phyloP scores from a whole-genome alignment of 2,329 filamentous ascomycete species.

The Epichloe uncinata region DNA sequence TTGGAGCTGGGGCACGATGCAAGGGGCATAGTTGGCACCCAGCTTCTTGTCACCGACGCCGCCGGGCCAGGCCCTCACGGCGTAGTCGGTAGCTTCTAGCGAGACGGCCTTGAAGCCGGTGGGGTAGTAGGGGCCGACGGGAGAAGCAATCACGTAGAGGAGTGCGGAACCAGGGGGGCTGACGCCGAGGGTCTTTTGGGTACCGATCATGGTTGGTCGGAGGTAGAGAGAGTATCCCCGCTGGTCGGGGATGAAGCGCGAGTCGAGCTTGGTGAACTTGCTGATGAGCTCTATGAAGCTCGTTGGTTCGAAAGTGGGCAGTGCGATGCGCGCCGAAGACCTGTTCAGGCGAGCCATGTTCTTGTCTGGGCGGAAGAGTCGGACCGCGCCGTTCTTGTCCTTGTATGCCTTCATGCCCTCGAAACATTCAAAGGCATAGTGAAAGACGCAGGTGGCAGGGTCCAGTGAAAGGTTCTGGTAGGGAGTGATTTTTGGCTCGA shows the following conservation, averaged over 20 bases:
- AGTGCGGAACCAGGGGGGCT: constrained; percentile 84
- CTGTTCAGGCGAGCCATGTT: constrained; percentile 95
- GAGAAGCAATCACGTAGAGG: constrained; percentile 88
- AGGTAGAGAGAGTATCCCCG: constrained; percentile 92
- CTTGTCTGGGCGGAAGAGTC: constrained; percentile 86
- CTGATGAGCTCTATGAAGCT: constrained; percentile 71
- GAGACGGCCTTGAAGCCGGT: constrained; percentile 97
- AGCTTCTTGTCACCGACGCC: constrained; percentile 98
- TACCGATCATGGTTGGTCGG: constrained; percentile 93
- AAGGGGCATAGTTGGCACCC: constrained; percentile 97
- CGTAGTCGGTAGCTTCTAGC: constrained; percentile 91
- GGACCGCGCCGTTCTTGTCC: constrained; percentile 61
- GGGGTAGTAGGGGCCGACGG: constrained; percentile 94
- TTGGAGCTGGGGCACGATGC: constrained; percentile 93
- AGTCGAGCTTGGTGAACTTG: constrained; percentile 66
- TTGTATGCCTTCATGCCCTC: constrained; percentile 99
- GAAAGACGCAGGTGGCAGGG: constrained; percentile 91
- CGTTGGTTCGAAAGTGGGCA: constrained; percentile 69
- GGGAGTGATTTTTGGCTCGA: constrained; percentile 67
- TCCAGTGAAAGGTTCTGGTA: constrained; percentile 97
- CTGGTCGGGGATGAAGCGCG: constrained; percentile 76
- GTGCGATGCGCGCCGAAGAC: constrained; percentile 78
- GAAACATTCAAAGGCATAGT: constrained; percentile 97
- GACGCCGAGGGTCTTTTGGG: constrained; percentile 85
- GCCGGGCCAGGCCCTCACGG: constrained; percentile 92